These are phyloP conservation scores for Suhomyces sp. DNA, from an alignment of 805 yeast genomes.

Conservation along the genomic window DNA sequence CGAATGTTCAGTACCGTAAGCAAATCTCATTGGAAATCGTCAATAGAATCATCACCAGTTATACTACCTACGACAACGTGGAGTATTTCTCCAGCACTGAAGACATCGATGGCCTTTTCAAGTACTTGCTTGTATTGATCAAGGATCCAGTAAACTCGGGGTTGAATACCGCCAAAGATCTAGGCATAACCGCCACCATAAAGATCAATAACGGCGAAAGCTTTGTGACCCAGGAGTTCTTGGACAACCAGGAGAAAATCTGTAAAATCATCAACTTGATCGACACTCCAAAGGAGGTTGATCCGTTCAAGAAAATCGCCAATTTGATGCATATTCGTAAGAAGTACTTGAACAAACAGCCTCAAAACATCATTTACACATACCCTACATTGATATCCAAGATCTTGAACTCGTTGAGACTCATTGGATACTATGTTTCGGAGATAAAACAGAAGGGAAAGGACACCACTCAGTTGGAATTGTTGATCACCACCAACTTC, in stretches of 20 bases:
- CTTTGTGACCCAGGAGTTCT: conserved; percentile 34
- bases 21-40: conserved; percentile 60
- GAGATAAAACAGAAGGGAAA: conserved; percentile 29
- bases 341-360: conserved; percentile 52
- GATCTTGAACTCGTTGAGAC: conserved; percentile 58
- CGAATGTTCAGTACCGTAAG: conserved; percentile 50
- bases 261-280: conserved; percentile 70
- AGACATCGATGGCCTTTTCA: conserved; percentile 59
- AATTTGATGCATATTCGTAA: conserved; percentile 35
- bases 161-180: conserved; percentile 33
- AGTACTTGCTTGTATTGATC: conserved; percentile 55
- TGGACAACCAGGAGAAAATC: conserved; percentile 54
- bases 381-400: conserved; percentile 73
- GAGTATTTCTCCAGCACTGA: conserved; percentile 31
- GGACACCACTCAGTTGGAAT: conserved; percentile 19
- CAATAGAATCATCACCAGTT: conserved; percentile 46
- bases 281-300: conserved; percentile 32
- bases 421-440: conserved; percentile 29
- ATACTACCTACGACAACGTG: conserved; percentile 24
- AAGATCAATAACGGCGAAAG: conserved; percentile 27
- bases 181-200: conserved; percentile 38
- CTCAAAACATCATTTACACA: conserved; percentile 56
- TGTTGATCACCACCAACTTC: conserved; percentile 52
- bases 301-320: conserved; percentile 37
- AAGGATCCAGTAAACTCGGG: conserved; percentile 25